phyloP scores from a whole-genome alignment of 805 yeast genomes.

The Starmera caribaea region DNA sequence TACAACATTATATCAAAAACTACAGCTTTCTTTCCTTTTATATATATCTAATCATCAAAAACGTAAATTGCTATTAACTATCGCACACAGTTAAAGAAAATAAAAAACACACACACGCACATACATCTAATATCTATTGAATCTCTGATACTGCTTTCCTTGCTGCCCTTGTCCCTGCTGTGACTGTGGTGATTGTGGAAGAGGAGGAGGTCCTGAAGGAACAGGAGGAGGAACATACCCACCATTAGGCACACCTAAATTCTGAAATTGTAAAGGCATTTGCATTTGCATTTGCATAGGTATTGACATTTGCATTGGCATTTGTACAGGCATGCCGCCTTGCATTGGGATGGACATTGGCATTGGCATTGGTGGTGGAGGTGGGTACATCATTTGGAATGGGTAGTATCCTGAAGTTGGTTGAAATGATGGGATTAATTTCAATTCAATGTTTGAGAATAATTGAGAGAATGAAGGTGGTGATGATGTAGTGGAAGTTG shows the following conservation, averaged over 20 bases:
- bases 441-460: neutral
- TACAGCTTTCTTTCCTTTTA: too few relatives aligned
- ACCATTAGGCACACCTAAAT: slow-evolving; percentile 2
- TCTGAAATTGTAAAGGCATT: slow-evolving; percentile 1
- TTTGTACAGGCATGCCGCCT: slow-evolving; percentile 3
- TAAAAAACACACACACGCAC: too few relatives aligned
- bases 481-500: slow-evolving; percentile 1
- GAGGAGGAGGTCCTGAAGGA: slow-evolving; percentile 1
- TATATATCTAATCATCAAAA: too few relatives aligned
- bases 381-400: slow-evolving; percentile 11
- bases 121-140: too few relatives aligned
- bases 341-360: slow-evolving; percentile 1
- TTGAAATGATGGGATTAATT: slow-evolving; percentile 2
- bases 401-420: slow-evolving; percentile 7
- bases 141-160: neutral
- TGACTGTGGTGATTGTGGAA: neutral
- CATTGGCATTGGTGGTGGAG: neutral
- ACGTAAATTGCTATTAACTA: too few relatives aligned
- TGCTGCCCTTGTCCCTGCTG: slow-evolving; percentile 1
- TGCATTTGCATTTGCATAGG: neutral
- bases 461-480: slow-evolving; percentile 1
- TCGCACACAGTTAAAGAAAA: too few relatives aligned
- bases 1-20: too few relatives aligned
- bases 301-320: neutral
- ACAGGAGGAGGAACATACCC: slow-evolving; percentile 1